Evolutionary conservation across 164 flowering plant genomes (phyloP), one percentile per base, ranked within the genome.

Genomic region (Aristolochia fimbriata): DNA sequence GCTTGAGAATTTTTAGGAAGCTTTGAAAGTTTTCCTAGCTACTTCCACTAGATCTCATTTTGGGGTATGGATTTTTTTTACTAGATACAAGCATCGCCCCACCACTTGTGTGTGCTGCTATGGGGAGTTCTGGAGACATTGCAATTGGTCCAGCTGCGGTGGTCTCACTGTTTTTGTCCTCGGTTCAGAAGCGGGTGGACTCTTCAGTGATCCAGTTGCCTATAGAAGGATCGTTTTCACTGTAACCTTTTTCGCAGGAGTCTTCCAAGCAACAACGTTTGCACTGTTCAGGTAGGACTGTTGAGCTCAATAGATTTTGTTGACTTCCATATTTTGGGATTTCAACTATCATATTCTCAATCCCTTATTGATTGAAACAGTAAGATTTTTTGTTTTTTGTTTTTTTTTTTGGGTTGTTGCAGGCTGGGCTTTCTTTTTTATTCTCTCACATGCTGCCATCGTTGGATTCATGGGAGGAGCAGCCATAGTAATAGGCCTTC

Each of bases 391-490:
- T 2, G 2, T 30, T 58, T 47, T 30, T n/a, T n/a, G n/a, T 22
- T 33, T 47, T 3, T 25, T 46, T 62, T 56, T 66, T 25, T 55
- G 20, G 24, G 16, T 41, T 17, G 27, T 19, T 60, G 55, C 73
- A 85, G 95, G 76, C 74, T 87, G 76, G 97, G 97, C 0, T 91
- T 91, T 70, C 81, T 87, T 24, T 83, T 91, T 51, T 86, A 91
- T 72, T 66, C 81, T 91, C 19, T 91, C 97, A 37, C 97, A 91
- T 75, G 95, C 97, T 73, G 89, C 87, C 16, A 71, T 84, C 59
- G 96, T 91, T 58, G 97, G 93, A 56, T 91, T 91, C 77, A 87
- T 86, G 93, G 97, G 77, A 0, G 97, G 97, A 16, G 97, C 97
- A 55, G 97, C 97, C 65, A 84, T 91, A 46, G 71, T 86, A 12